Conservation (phyloP, 2,329 filamentous ascomycete genomes). For the Conoideocrella luteorostrata region DNA sequence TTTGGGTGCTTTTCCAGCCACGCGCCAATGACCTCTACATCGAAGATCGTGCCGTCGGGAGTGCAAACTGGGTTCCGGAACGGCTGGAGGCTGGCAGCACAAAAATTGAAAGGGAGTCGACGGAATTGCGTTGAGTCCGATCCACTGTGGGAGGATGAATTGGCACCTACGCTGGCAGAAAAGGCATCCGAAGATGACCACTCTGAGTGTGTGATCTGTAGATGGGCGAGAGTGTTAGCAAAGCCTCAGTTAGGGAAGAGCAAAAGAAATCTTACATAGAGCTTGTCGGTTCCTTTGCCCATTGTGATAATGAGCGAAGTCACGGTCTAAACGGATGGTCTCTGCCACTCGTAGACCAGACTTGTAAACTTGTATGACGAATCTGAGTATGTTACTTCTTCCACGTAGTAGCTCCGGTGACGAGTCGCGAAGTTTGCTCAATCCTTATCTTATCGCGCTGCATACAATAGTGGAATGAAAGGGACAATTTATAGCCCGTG, state of each 20-base stretch:
- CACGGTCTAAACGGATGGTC: background rate
- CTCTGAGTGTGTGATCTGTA: conserved; percentile 85
- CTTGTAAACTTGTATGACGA: too few relatives aligned
- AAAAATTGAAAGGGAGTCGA: conserved; percentile 95
- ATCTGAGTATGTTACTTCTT: too few relatives aligned
- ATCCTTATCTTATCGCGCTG: too few relatives aligned
- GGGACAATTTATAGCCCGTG: too few relatives aligned
- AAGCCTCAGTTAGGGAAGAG: background rate
- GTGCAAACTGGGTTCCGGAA: conserved; percentile 96
- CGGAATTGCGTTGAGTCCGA: conserved; percentile 58
- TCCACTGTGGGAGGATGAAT: conserved; percentile 50
- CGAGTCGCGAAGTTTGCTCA: too few relatives aligned
- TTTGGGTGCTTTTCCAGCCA: conserved; percentile 86
- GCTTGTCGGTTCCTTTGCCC: conserved; percentile 40
- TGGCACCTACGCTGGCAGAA: conserved; percentile 69
- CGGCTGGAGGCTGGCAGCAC: conserved; percentile 89
- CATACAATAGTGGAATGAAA: too few relatives aligned
- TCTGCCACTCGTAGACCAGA: background rate
- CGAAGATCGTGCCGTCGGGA: conserved; percentile 79
- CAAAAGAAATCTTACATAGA: conserved; percentile 29
- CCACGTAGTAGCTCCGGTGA: too few relatives aligned
- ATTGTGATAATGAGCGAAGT: conserved; percentile 18
- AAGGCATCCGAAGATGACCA: conserved; percentile 91
- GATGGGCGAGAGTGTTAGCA: conserved; percentile 4
- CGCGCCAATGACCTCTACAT: conserved; percentile 85